Evolutionary conservation across 345 rosid genomes (phyloP), one percentile per base, ranked within the genome.

Genomic region (Microcos paniculata): DNA sequence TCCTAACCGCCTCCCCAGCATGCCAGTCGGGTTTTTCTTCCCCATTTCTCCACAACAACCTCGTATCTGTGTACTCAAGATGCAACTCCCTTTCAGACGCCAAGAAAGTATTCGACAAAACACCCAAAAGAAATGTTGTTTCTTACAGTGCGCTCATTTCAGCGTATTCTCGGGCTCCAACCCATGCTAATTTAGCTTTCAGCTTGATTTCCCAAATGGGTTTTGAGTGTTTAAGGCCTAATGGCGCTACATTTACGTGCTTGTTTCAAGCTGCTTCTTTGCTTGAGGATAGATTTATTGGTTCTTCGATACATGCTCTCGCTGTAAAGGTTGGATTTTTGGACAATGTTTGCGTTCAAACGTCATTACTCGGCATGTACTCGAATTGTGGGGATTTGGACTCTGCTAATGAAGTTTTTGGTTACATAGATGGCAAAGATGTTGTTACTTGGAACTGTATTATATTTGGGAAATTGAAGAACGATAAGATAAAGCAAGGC

Each of bases 331-430:
- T 71, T 68, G 97, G 97, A 46, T 84, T 69, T 73, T 66, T 61
- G 2, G 77, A 78, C 76, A 75, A 90, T 80, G 55, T 86, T 33
- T 82, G 85, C 79, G 84, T 95, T 56, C 92, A 91, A 80, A 93
- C 98, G 10, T 88, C 98, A 4, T 73, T 93, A 77, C 84, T 95
- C 7, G 91, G 98, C 23, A 88, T 90, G 94, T 89, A 90, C 73
- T 88, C 87, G 2, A 83, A 79, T 73, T 86, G 88, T 10, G 88
- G 92, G 78, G 93, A 93, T 76, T 61, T 90, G 71, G 89, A 76
- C 46, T 95, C 96, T 0, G 91, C 93, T 0, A 35, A 62, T 58
- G 81, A 74, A 31, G 83, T 87, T 57, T 95, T 95, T 74, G 77
- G 71, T 19, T 73, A 62, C 79, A 81, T 85, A 18, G 80, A 69